phyloP scores from a whole-genome alignment of 306 rosid genomes.

The Fagus crenata region DNA sequence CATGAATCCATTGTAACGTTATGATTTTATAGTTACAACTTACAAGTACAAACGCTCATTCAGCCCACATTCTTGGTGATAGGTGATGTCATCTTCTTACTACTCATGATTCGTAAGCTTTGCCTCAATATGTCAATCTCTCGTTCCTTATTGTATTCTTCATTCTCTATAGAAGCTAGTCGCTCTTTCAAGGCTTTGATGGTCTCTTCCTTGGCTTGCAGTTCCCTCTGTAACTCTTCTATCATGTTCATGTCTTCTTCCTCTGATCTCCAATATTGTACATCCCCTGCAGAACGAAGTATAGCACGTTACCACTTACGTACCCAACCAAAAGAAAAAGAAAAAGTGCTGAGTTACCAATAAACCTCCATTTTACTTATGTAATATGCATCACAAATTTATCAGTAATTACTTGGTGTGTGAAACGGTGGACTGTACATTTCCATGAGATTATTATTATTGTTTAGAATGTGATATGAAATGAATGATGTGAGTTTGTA shows the following conservation, averaged over 20 bases:
- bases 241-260: constrained; percentile 55
- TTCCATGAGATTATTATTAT: too few relatives aligned
- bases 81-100: constrained; percentile 43
- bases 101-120: constrained; percentile 74
- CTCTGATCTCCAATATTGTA: constrained; percentile 68
- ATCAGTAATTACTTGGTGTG: too few relatives aligned
- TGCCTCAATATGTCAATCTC: constrained; percentile 89
- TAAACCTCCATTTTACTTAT: background rate
- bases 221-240: constrained; percentile 58
- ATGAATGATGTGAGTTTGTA: too few relatives aligned
- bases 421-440: too few relatives aligned
- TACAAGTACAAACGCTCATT: constrained; percentile 2
- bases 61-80: constrained; percentile 34
- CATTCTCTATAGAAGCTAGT: constrained; percentile 56
- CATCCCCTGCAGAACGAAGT: constrained; percentile 50
- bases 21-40: background rate
- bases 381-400: too few relatives aligned
- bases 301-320: background rate
- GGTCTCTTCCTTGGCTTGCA: constrained; percentile 66
- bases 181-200: constrained; percentile 44
- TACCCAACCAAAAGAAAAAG: background rate
- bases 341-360: background rate
- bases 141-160: constrained; percentile 54
- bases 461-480: too few relatives aligned
- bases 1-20: background rate